Base-by-base conservation (phyloP, 129 eudicot genomes). In the Helianthus annuus region DNA sequence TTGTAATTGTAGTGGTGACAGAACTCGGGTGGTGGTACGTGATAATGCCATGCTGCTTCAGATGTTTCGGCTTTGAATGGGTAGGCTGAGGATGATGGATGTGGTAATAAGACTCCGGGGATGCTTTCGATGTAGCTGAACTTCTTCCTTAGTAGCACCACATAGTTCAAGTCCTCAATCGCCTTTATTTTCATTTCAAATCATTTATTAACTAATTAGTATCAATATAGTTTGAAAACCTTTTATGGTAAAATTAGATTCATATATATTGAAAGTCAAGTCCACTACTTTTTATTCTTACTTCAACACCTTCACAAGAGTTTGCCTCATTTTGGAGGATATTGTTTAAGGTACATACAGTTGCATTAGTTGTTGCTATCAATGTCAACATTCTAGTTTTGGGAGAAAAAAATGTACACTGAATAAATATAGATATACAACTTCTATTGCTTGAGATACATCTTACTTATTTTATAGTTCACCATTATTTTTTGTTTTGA, bases 31-130 rank as follows among this genome's bases (percentile, higher is more conserved):
- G 83, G 68, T 12, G 81, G 89, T 2, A 70, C 77, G n/a, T 79
- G 88, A 64, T 16, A 68, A 72, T 80, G 86, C 91, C 91, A 85
- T 72, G 91, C 80, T 70, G 82, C 80, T 70, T 82, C 92, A 24
- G 81, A 79, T 17, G 84, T 34, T 62, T 87, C 91, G 7, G 80
- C 55, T 83, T 83, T 91, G 57, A 19, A 74, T 10, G 91, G 90
- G 80, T 84, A 95, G 19, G 90, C 64, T 46, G 96, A 62, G 19
- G 99, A 91, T 12, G 97, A 95, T 76, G 99, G 99, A 77, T 95
- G 99, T 65, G 99, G 99, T 22, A 95, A 46, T 22, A 95, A 84
- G 4, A 88, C 99, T 53, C 99, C 99, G 19, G 99, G 99, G 38
- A 95, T 95, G 96, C 94, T 95, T 62, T 95, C 99, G 1, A 95